Evolutionary conservation across 1,139 yeast species (phyloP), one percentile per base, ranked within the genome.

Genomic region (Nadsonia starkeyi-henricii): DNA sequence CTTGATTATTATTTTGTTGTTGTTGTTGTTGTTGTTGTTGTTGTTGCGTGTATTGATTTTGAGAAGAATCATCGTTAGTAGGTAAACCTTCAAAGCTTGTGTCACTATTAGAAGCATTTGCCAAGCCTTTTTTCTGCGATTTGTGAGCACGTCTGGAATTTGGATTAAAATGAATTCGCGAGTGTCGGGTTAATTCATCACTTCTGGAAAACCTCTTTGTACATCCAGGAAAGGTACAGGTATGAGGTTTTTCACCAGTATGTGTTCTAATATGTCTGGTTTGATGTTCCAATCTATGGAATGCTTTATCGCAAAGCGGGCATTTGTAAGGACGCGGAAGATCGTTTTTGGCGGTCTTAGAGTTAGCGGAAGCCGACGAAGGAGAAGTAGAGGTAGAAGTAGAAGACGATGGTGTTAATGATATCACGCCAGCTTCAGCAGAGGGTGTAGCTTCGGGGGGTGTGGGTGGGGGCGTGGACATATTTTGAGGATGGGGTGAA

Each of bases 181-280:
- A 72, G 64, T 89, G 97, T 57, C 97, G 73, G 33, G 96, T 89
- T 53, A 89, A 71, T 66, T 89, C 97, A 63, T 89, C 97, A 45
- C 88, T 79, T 51, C 97, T 72, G 48, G 91, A 79, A 61, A 89
- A 89, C 52, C 84, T 76, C 65, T 89, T 89, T 51, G 76, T 70
- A 65, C 97, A 89, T 1, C 94, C 95, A 0, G 94, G 94, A 58
- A 77, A 86, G 8, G 82, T 75, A 64, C 97, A 89, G 45, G 79
- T 79, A 61, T 88, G 96, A 20, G 96, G 96, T 62, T 86, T 85
- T 61, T 88, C 96, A 36, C 97, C 97, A 0, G 97, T 89, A 62
- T 89, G 97, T 4, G 96, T 89, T 53, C 96, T 71, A 48, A 89
- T 84, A 62, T 89, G 97, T 58, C 97, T 77, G 18, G 96, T 88